Percentiles rank a stretch among this genome's conserved stretches.
phyloP scores from a whole-genome alignment of 1,139 yeast species.

The Saccharomycopsis phalli region DNA sequence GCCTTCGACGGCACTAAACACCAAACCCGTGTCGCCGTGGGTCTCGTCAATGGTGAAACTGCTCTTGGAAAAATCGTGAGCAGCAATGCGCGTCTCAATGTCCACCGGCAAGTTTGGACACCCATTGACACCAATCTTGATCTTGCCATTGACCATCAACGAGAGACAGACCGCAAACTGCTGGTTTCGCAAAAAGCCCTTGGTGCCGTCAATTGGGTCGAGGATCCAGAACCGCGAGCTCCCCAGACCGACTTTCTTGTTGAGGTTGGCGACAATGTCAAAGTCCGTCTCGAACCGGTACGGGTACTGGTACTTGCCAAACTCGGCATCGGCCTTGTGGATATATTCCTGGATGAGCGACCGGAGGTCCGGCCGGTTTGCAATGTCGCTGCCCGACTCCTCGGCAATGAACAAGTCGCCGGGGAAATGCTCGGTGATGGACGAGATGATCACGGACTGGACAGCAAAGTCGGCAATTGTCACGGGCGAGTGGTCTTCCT shows the following conservation, averaged over 20 bases:
- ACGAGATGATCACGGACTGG: slow-evolving; percentile 84
- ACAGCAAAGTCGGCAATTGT: slow-evolving; percentile 96
- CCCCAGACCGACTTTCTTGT: slow-evolving; percentile 22
- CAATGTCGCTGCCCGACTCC: slow-evolving; percentile 69
- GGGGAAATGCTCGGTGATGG: slow-evolving; percentile 73
- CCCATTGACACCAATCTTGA: slow-evolving; percentile 86
- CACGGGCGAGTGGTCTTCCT: slow-evolving; percentile 87
- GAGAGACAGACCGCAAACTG: slow-evolving; percentile 96
- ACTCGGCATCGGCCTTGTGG: slow-evolving; percentile 33
- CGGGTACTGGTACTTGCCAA: slow-evolving; percentile 11
- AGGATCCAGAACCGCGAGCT: slow-evolving; percentile 76
- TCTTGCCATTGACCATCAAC: slow-evolving; percentile 74
- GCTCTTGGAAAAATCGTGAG: slow-evolving; percentile 20
- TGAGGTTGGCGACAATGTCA: slow-evolving; percentile 26
- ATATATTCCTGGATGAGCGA: slow-evolving; percentile 44
- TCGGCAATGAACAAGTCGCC: slow-evolving; percentile 86
- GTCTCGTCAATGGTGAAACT: slow-evolving; percentile 19
- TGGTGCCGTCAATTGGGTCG: slow-evolving; percentile 98
- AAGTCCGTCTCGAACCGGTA: slow-evolving; percentile 17
- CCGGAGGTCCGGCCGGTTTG: slow-evolving; percentile 39
- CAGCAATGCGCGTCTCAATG: slow-evolving; percentile 28
- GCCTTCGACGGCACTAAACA: slow-evolving; percentile 69
- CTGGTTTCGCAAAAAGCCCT: slow-evolving; percentile 91
- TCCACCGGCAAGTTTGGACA: slow-evolving; percentile 79
- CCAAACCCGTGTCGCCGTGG: slow-evolving; percentile 41